phyloP scores from a whole-genome alignment of 148 eudicot species.

The Cornus suecica region DNA sequence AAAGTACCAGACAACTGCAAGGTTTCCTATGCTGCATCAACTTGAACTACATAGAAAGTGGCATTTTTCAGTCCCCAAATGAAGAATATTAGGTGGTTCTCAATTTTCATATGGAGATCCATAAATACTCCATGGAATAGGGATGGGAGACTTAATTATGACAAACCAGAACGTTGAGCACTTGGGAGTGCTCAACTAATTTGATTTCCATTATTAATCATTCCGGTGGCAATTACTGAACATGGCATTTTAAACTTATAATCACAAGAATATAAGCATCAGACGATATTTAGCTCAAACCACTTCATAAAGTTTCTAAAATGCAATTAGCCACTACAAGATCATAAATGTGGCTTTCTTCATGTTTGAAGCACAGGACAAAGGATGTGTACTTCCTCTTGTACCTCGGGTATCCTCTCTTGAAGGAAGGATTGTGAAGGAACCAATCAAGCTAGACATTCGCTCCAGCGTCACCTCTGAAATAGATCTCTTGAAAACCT shows the following conservation, averaged over 20 bases:
- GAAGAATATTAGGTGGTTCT: neutral
- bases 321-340: neutral
- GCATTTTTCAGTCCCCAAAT: neutral
- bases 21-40: neutral
- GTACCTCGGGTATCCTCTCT: slow-evolving; percentile 59
- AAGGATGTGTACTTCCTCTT: neutral
- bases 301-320: neutral
- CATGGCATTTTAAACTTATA: neutral
- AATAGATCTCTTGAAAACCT: slow-evolving; percentile 61
- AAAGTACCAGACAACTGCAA: neutral
- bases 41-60: neutral
- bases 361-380: neutral
- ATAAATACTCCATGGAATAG: neutral
- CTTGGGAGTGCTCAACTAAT: neutral
- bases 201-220: neutral
- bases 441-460: slow-evolving; percentile 70
- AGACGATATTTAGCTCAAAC: neutral
- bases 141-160: neutral
- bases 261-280: neutral
- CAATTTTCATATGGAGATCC: neutral
- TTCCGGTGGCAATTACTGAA: neutral
- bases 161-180: neutral
- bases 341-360: neutral
- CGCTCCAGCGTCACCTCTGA: slow-evolving; percentile 71
- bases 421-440: slow-evolving; percentile 53